These are phyloP conservation scores for Aureobasidium sp. DNA, from an alignment of 2,329 filamentous ascomycete species.

Conservation along the genomic window DNA sequence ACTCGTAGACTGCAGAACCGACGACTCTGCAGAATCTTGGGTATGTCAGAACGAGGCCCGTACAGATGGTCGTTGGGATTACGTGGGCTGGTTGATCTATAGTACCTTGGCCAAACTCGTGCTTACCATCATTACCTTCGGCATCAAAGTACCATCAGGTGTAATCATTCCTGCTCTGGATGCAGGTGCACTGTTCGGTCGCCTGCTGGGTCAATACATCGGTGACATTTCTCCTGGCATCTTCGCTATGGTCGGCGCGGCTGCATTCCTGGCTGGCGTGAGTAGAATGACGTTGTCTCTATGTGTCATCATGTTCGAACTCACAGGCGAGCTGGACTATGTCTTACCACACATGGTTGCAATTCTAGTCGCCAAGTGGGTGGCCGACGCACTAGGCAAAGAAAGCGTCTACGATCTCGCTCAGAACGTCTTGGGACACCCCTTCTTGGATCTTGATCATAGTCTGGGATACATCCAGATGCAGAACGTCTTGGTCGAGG, in stretches of 20 bases:
- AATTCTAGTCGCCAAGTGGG: slow-evolving; percentile 54
- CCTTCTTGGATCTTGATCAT: slow-evolving; percentile 50
- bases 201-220: slow-evolving; percentile 44
- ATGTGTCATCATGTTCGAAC: slow-evolving; percentile 56
- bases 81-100: slow-evolving; percentile 47
- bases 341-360: slow-evolving; percentile 53
- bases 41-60: slow-evolving; percentile 46
- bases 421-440: slow-evolving; percentile 52
- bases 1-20: slow-evolving; percentile 46
- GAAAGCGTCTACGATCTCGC: slow-evolving; percentile 54
- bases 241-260: slow-evolving; percentile 55
- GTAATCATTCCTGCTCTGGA: slow-evolving; percentile 56
- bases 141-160: slow-evolving; percentile 53
- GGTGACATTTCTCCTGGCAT: slow-evolving; percentile 45
- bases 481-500: slow-evolving; percentile 35
- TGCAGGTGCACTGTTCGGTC: slow-evolving; percentile 52
- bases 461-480: slow-evolving; percentile 38
- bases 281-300: slow-evolving; percentile 53
- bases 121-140: slow-evolving; percentile 53
- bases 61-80: slow-evolving; percentile 31
- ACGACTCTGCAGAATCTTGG: slow-evolving; percentile 33
- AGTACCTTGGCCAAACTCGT: slow-evolving; percentile 50
- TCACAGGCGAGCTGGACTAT: slow-evolving; percentile 54
- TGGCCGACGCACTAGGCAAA: slow-evolving; percentile 47
- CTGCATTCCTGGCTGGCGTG: slow-evolving; percentile 53